Base-by-base conservation (phyloP, 75 land plant genomes). In the Cryptomeria japonica region DNA sequence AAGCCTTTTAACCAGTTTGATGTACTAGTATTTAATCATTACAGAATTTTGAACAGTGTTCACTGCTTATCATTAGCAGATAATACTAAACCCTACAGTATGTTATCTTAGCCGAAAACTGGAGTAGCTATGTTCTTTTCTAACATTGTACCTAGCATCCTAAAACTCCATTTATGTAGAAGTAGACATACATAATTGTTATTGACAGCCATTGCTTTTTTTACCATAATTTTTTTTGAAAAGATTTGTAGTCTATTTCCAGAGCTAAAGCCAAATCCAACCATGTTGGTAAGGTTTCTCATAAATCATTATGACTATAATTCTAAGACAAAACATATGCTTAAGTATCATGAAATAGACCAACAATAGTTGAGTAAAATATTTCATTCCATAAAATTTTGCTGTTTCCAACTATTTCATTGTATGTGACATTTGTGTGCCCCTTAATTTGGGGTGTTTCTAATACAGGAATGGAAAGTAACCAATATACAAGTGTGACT, bases 401-500 rank as follows among this genome's bases (percentile, higher is more conserved):
- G 9, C 15, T 46, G 31, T 46, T 44, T 82, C 49, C 84, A 82
- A 25, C 32, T 82, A n/a, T 44, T n/a, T 82, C 51, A 46, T 82
- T 46, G 10, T 79, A 49, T 46, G 32, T 82, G 49, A 46, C 14
- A 82, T 13, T 8, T 46, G 49, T 82, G 47, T 9, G 47, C 84
- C 84, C 84, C 32, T 44, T 44, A 82, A 25, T 46, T 46, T 82
- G 51, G 53, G 84, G 44, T 46, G 28, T 82, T 80, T 82, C 53
- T 49, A 44, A 38, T 44, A 31, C 13, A 82, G 16, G 51, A 82
- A 82, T 82, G 51, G 84, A 82, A 46, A 82, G 25, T 82, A 6
- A 46, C 46, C 84, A 82, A 82, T 82, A 82, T 46, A 82, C 84
- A 82, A n/a, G 31, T 82, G 47, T 46, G 53, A 49, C 84, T n/a